A percentile compares a stretch with the other conserved stretches of the same genome.
These are phyloP conservation scores for Exophiala alcalophila DNA, from an alignment of 2,329 filamentous ascomycete species.

Conservation along the genomic window DNA sequence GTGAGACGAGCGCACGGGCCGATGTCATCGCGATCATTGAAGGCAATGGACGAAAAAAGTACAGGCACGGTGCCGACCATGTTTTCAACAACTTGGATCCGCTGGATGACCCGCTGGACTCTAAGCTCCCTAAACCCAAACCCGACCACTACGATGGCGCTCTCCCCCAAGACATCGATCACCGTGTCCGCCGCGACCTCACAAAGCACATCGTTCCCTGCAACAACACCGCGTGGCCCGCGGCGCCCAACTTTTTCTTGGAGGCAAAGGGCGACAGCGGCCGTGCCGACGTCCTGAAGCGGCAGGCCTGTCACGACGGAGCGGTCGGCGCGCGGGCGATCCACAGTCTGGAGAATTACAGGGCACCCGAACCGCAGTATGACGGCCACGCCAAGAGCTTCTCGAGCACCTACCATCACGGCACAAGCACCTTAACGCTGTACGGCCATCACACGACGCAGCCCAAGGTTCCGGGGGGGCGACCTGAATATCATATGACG, in stretches of 20 bases:
- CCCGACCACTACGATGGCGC: conserved; percentile 23
- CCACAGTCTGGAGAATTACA: conserved; percentile 25
- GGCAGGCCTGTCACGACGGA: conserved; percentile 18
- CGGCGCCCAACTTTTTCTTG: conserved; percentile 25
- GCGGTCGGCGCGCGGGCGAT: conserved; percentile 26
- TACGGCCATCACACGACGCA: conserved; percentile 40
- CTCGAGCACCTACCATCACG: conserved; percentile 41
- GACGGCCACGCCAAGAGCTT: conserved; percentile 43
- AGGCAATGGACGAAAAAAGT: conserved; percentile 19
- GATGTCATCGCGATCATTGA: conserved; percentile 35
- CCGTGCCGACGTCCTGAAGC: conserved; percentile 14
- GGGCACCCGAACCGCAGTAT: conserved; percentile 34
- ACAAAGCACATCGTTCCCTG: conserved; percentile 27
- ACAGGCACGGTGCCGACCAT: conserved; percentile 24
- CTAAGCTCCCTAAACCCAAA: conserved; percentile 11
- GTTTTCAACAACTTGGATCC: conserved; percentile 17
- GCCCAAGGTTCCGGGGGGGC: conserved; percentile 34
- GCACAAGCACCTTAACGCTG: conserved; percentile 38
- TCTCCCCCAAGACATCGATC: conserved; percentile 16
- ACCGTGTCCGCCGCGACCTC: conserved; percentile 21
- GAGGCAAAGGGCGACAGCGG: conserved; percentile 20
- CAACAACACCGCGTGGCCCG: conserved; percentile 30
- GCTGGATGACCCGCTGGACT: conserved; percentile 16
- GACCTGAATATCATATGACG: conserved; percentile 42
- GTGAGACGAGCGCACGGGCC: conserved; percentile 38